These are phyloP conservation scores for Calonectria montana DNA, from an alignment of 2,329 filamentous ascomycete genomes.

Conservation along the genomic window DNA sequence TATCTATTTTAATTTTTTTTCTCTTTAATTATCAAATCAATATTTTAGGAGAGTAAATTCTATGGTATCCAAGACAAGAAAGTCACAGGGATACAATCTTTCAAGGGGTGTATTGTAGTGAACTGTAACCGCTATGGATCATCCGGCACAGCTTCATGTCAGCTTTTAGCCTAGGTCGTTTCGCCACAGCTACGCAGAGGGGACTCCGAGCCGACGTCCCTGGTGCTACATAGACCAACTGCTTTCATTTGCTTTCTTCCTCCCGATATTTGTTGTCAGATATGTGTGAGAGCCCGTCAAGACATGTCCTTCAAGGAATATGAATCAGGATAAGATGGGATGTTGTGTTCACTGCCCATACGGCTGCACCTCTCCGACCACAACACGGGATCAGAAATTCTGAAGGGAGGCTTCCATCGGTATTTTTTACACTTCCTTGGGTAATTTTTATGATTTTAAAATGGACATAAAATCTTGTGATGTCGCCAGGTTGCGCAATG, in stretches of 20 bases:
- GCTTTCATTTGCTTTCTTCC: no score
- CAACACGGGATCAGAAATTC: background rate
- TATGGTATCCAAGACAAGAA: no score
- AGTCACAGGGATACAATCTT: no score
- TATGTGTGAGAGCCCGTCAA: background rate
- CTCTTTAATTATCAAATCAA: no score
- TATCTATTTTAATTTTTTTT: no score
- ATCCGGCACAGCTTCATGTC: background rate
- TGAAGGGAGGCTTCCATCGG: background rate
- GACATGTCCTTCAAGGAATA: background rate
- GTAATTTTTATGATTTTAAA: background rate
- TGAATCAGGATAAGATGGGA: background rate
- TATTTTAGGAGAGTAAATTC: no score
- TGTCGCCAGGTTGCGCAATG: background rate
- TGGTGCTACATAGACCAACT: background rate
- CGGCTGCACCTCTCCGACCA: background rate
- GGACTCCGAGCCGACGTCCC: background rate
- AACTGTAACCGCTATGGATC: conserved; percentile 18
- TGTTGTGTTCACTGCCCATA: background rate
- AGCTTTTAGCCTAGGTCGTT: background rate
- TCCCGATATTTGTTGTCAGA: no score
- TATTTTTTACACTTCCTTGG: background rate
- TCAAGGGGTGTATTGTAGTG: no score
- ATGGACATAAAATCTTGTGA: background rate
- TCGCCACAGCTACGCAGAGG: background rate